Evolutionary conservation across 306 rosid genomes (phyloP), one percentile per base, ranked within the genome.

Genomic region (Spatholobus suberectus): DNA sequence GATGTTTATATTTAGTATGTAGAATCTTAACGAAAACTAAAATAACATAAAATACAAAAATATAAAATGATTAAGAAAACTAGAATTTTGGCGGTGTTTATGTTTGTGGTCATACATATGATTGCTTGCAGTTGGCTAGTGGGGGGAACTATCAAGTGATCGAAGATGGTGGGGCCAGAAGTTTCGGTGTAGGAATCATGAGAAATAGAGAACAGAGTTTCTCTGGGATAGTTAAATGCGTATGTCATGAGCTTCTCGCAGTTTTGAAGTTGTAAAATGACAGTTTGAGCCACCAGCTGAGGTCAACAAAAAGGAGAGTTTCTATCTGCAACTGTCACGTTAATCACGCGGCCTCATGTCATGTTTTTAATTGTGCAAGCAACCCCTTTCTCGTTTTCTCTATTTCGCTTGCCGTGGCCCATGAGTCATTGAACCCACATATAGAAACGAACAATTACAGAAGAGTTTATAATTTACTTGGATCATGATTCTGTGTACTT

Each of bases 181-280:
- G 78, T 66, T 38, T 70, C 57, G 78, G 46, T 68, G 85, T 55
- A 82, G 46, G 76, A 85, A 81, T 65, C 86, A 82, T 73, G 90
- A 87, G 82, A 75, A 83, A 55, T 57, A 81, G 82, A 70, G 72
- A 73, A 76, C 57, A 63, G 54, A 23, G 65, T 15, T 35, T 70
- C 77, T 32, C 34, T 46, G 43, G 17, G n/a, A 46, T 57, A 75
- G 80, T 46, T 73, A 78, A 75, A 58, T 68, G 34, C 69, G 26
- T 58, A 7, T 77, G 83, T 91, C 95, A 91, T 91, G 95, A 86
- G 95, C 79, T 89, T 91, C 95, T 86, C 69, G 95, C 91, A 82
- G 78, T 61, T 77, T 80, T 32, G 82, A 78, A 79, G 71, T 79
- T 84, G 88, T 76, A 87, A 87, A 87, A 82, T 78, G 88, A 85